These are phyloP conservation scores for Colletotrichum lini DNA, from an alignment of 2,329 filamentous ascomycete species.

Conservation along the genomic window DNA sequence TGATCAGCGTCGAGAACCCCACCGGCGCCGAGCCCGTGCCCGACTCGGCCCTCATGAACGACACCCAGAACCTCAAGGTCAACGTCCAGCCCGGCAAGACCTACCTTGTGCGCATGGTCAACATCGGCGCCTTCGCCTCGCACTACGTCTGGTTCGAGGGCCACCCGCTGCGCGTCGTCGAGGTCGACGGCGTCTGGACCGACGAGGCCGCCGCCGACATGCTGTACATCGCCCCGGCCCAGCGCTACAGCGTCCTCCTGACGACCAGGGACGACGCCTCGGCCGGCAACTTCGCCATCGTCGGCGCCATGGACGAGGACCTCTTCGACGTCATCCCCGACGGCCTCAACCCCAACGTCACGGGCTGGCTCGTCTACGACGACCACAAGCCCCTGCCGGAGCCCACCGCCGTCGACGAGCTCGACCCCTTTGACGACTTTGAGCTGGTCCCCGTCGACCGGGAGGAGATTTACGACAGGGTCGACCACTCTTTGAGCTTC, in stretches of 20 bases:
- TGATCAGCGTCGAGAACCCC: slow-evolving; percentile 62
- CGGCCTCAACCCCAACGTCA: slow-evolving; percentile 63
- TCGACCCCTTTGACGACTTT: slow-evolving; percentile 70
- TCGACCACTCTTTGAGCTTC: slow-evolving; percentile 66
- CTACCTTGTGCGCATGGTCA: slow-evolving; percentile 68
- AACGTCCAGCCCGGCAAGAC: slow-evolving; percentile 63
- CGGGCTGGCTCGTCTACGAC: slow-evolving; percentile 53
- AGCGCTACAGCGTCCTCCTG: slow-evolving; percentile 64
- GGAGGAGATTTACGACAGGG: slow-evolving; percentile 61
- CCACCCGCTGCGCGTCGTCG: slow-evolving; percentile 62
- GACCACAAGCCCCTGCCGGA: slow-evolving; percentile 47
- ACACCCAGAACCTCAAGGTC: slow-evolving; percentile 60
- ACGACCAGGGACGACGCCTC: slow-evolving; percentile 60
- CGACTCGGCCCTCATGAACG: slow-evolving; percentile 67
- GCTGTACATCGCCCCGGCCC: slow-evolving; percentile 64
- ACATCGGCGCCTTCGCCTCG: slow-evolving; percentile 66
- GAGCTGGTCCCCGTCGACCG: slow-evolving; percentile 68
- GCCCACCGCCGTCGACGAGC: slow-evolving; percentile 56
- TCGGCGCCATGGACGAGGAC: slow-evolving; percentile 61
- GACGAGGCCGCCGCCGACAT: slow-evolving; percentile 59
- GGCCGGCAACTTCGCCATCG: slow-evolving; percentile 62
- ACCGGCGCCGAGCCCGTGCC: slow-evolving; percentile 70
- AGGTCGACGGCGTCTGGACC: slow-evolving; percentile 66
- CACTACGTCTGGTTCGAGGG: slow-evolving; percentile 64
- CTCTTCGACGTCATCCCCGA: slow-evolving; percentile 60